phyloP scores from a whole-genome alignment of 2,329 filamentous ascomycete genomes.

The Corynespora cassiicola region DNA sequence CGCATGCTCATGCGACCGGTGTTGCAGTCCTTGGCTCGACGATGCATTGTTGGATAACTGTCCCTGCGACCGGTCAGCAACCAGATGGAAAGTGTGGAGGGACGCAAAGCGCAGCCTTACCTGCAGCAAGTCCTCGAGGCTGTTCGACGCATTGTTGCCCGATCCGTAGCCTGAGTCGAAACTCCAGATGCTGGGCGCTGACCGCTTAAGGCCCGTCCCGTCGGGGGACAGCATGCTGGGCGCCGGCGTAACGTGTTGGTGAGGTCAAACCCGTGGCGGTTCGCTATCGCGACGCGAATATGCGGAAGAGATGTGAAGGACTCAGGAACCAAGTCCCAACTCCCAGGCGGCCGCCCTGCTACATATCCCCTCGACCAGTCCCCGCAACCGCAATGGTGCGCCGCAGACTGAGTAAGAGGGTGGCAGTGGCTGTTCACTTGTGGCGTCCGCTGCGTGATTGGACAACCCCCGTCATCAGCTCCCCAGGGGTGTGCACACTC shows the following conservation, averaged over 20 bases:
- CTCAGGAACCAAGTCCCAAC: too few species aligned
- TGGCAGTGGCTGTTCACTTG: constrained; percentile 26
- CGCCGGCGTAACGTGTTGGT: too few species aligned
- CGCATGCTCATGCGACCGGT: too few species aligned
- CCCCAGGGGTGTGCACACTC: constrained; percentile 10
- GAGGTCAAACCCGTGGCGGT: constrained; percentile 1
- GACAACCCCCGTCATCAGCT: constrained; percentile 12
- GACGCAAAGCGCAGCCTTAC: too few species aligned
- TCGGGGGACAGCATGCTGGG: constrained; percentile 31
- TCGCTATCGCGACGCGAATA: not conserved
- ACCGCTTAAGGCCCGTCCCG: constrained; percentile 22
- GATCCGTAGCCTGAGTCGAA: constrained; percentile 43
- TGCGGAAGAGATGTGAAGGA: not conserved
- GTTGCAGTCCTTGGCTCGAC: too few species aligned
- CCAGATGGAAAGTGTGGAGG: too few species aligned
- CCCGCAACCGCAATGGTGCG: constrained; percentile 3
- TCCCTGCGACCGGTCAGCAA: too few species aligned
- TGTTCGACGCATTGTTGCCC: constrained; percentile 17
- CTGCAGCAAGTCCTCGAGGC: too few species aligned
- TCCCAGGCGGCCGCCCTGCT: too few species aligned
- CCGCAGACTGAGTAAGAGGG: constrained; percentile 25
- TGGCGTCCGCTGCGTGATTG: constrained; percentile 21
- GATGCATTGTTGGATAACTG: too few species aligned
- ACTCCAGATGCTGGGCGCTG: constrained; percentile 37
- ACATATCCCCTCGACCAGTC: constrained; percentile 10